Evolutionary conservation across 192 early-diverging fungal genomes (phyloP), one percentile per base, ranked within the genome.

Genomic region (Ambispora gerdemannii): DNA sequence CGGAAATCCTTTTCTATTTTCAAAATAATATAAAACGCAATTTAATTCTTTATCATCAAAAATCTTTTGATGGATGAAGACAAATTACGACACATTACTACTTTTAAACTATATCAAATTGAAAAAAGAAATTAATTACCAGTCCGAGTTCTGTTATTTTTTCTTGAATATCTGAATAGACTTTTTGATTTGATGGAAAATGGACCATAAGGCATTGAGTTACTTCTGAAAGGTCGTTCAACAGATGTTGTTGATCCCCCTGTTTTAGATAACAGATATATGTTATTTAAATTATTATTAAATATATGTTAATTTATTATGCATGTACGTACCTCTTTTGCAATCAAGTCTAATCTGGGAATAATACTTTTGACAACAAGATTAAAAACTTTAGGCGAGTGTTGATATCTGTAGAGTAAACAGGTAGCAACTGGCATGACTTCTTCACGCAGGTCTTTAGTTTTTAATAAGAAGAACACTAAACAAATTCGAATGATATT

Each of bases 361-460:
- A 47, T 8, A 17, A 78, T 49, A 3, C 64, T 74, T 27, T 70
- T 34, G 15, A 63, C 32, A 3, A 81, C 63, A 27, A 65, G 67
- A 20, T 72, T 31, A 71, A 81, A 81, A 3, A 78, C 55, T 1
- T 71, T 49, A 20, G 71, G 68, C n/a, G 79, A 73, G n/a, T 75
- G 73, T 60, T 75, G 68, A 66, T 80, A 80, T 20, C 79, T 77
- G 28, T 78, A 63, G 20, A 81, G 64, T 19, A 78, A 62, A 43
- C 59, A 65, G 38, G 35, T 56, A 27, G 74, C 47, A 17, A 81
- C 77, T 10, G 63, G 22, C 13, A 77, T 64, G 1, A 74, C 74
- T 27, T 81, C 79, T 15, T 74, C 24, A 47, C 79, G 74, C 19
- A 71, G 50, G 1, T 50, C 19, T 10, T 43, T 67, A 33, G 15